Percentiles rank a stretch among this genome's conserved stretches.
Evolutionary conservation across 2,329 filamentous ascomycete species (phyloP).

Genomic region (Nothophoma quercina): DNA sequence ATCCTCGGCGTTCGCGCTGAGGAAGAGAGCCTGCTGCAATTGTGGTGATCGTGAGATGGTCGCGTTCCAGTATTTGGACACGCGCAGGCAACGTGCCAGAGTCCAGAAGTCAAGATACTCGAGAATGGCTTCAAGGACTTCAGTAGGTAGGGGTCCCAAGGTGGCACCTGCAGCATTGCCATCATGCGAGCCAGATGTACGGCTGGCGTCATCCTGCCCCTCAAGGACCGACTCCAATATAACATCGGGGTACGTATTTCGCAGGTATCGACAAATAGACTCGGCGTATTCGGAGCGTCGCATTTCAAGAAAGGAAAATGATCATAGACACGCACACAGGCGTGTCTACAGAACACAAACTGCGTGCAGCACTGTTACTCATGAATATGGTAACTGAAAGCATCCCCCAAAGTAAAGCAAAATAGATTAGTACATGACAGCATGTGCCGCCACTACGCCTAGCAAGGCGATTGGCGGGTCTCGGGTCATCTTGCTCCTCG

Average conservation of each 20-base stretch:
- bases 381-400: constrained; percentile 5
- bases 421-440: constrained; percentile 14
- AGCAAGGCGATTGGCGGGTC: constrained; percentile 17
- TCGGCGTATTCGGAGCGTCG: constrained; percentile 15
- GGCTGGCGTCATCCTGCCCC: constrained; percentile 12
- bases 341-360: constrained; percentile 13
- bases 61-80: constrained; percentile 15
- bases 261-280: constrained; percentile 14
- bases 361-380: constrained; percentile 10
- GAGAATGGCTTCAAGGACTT: constrained; percentile 12
- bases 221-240: constrained; percentile 11
- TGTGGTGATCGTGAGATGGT: constrained; percentile 14
- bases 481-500: constrained; percentile 8
- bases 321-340: constrained; percentile 13
- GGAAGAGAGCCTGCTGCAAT: constrained; percentile 14
- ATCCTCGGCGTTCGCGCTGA: constrained; percentile 6
- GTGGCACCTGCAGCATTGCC: constrained; percentile 1
- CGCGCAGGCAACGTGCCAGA: constrained; percentile 16
- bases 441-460: constrained; percentile 18
- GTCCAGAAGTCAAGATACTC: constrained; percentile 18
- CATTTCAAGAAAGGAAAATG: constrained; percentile 7
- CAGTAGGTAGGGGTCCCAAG: constrained; percentile 14
- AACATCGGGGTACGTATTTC: constrained; percentile 9
- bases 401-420: constrained; percentile 3
- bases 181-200: constrained; percentile 5